Evolutionary conservation across 2,329 filamentous ascomycete genomes (phyloP).

Genomic region (Clonostachys rhizophaga): DNA sequence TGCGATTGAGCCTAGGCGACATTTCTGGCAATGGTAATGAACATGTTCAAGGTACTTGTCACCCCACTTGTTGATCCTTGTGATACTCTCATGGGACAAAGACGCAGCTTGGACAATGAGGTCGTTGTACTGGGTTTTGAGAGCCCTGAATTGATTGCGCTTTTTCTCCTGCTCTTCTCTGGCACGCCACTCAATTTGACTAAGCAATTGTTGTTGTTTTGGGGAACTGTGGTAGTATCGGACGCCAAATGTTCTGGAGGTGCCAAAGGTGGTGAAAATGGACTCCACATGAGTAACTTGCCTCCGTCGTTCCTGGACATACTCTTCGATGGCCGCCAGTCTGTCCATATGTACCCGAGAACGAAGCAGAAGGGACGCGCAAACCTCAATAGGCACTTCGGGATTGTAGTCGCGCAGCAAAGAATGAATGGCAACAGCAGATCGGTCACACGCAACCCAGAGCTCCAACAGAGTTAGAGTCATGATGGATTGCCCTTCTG

Average conservation of each 20-base stretch:
- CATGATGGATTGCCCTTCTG: slow-evolving; percentile 45
- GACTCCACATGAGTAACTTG: too few relatives aligned
- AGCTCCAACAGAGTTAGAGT: slow-evolving; percentile 49
- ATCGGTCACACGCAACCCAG: slow-evolving; percentile 52
- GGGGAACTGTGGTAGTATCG: slow-evolving; percentile 33
- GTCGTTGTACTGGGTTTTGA: background rate
- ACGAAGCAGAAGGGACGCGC: slow-evolving; percentile 36
- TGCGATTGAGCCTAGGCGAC: background rate
- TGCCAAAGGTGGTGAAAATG: background rate
- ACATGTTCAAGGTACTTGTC: background rate
- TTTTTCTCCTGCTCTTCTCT: background rate
- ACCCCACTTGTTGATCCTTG: background rate
- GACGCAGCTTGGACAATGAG: background rate
- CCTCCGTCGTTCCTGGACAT: background rate
- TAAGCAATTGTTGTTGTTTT: background rate
- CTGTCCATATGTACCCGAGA: background rate
- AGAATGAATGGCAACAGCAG: slow-evolving; percentile 26
- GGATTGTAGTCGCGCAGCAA: slow-evolving; percentile 41
- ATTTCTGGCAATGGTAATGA: background rate
- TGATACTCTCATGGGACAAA: background rate
- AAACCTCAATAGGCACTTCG: slow-evolving; percentile 26
- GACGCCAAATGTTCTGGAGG: background rate
- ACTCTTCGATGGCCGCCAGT: background rate
- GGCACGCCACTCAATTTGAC: background rate
- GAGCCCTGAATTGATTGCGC: background rate